Base-by-base conservation (phyloP, 345 rosid genomes). In the Acer saccharum region DNA sequence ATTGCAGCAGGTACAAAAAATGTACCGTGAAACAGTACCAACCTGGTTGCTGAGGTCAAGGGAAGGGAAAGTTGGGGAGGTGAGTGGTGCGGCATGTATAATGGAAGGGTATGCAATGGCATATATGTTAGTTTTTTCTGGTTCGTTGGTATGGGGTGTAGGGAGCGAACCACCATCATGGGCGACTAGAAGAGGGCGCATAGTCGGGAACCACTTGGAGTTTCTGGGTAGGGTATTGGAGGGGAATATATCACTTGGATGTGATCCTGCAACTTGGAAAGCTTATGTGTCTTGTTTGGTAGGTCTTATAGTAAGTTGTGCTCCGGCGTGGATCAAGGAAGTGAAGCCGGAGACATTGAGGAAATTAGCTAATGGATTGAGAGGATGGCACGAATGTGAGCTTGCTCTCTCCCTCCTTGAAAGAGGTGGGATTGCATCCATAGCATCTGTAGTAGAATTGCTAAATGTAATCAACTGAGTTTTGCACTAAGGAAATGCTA, bases 71-170 rank as follows among this genome's bases (percentile, higher is more conserved):
- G 66, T 46, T 0, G 74, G 85, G 12, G 66, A 88, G 77, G 68
- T 65, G 64, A 85, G 84, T 68, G 63, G 72, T 20, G 82, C 82
- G n/a, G 81, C 83, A 8, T 74, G 71, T 14, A 68, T 86, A 68
- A 46, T 88, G 68, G 86, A 87, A 77, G 92, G 94, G 25, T 89
- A 86, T 76, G 88, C 90, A 75, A 71, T 91, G 88, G 92, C 94
- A 20, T 86, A 88, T 73, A 50, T 88, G 69, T 65, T 85, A 27
- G 65, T 88, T 14, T 55, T 80, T 13, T 81, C 86, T 10, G 91
- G 92, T 7, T 80, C 88, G 13, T 75, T 83, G n/a, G 70, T 77
- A 6, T 84, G 84, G 80, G 89, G 92, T 12, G 63, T 79, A 16
- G 88, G 82, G 66, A 71, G 1, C 25, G 66, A 11, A 61, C 65